Conservation (phyloP, 2,329 filamentous ascomycete species). For the Colletotrichum sp. region DNA sequence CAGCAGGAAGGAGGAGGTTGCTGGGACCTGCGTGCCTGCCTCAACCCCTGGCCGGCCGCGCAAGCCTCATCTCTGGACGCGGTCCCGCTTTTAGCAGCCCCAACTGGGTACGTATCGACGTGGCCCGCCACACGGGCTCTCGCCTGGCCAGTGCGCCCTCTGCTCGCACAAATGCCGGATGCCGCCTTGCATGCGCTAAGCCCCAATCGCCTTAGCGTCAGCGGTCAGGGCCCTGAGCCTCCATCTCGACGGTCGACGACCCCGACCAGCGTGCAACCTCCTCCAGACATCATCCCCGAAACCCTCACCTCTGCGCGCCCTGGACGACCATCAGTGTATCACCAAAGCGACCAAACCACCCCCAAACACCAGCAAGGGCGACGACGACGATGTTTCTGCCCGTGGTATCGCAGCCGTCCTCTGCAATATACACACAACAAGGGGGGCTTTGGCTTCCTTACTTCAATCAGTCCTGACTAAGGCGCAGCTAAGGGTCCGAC, state of each 20-base stretch:
- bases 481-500: neutral
- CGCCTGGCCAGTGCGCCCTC: neutral
- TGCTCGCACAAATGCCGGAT: neutral
- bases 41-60: neutral
- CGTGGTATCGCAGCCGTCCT: neutral
- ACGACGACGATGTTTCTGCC: neutral
- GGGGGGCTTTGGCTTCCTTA: neutral
- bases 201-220: neutral
- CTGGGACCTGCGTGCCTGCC: neutral
- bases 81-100: slow-evolving; percentile 1
- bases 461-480: neutral
- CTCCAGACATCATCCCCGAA: neutral
- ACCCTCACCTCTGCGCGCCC: neutral
- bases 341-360: neutral
- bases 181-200: neutral
- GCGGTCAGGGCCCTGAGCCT: slow-evolving; percentile 1
- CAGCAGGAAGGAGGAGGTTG: neutral
- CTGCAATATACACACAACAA: neutral
- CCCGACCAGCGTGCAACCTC: neutral
- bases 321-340: neutral
- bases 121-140: neutral
- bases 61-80: slow-evolving; percentile 9
- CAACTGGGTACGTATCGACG: neutral
- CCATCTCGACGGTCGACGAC: neutral
- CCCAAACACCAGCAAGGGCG: neutral